Percentiles rank a stretch among this genome's conserved stretches.
Conservation (phyloP, 805 yeast species). For the Nakazawaea sp. region DNA sequence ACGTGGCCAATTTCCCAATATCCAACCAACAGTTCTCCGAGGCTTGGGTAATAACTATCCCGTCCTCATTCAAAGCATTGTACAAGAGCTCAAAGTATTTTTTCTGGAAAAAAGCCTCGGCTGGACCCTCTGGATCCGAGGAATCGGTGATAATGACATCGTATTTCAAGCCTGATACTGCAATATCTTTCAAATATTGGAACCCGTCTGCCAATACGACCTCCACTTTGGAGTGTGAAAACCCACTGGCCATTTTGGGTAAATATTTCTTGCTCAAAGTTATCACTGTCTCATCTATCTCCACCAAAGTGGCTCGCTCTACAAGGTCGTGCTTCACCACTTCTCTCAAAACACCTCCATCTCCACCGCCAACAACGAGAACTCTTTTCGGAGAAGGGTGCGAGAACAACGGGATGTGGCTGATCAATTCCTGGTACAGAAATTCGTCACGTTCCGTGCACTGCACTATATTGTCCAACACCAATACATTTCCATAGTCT, state of each 20-base stretch:
- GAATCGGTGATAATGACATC: constrained; percentile 90
- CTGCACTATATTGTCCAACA: constrained; percentile 84
- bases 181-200: constrained; percentile 49
- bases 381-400: constrained; percentile 73
- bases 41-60: constrained; percentile 91
- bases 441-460: constrained; percentile 91
- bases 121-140: constrained; percentile 97
- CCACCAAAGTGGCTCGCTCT: constrained; percentile 71
- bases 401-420: constrained; percentile 74
- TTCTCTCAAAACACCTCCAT: constrained; percentile 91
- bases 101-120: constrained; percentile 87
- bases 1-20: constrained; percentile 71
- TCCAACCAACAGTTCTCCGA: constrained; percentile 87
- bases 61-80: constrained; percentile 87
- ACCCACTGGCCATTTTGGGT: constrained; percentile 67
- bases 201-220: constrained; percentile 80
- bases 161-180: constrained; percentile 37
- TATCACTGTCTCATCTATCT: constrained; percentile 81
- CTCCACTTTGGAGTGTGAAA: constrained; percentile 57
- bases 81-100: constrained; percentile 80
- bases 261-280: constrained; percentile 62
- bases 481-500: constrained; percentile 80
- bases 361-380: constrained; percentile 92
- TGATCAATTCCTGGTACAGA: constrained; percentile 88
- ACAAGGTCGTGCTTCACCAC: constrained; percentile 59